phyloP scores from a whole-genome alignment of 1,284 basidiomycete species.

The Pseudozyma tsukubaensis region DNA sequence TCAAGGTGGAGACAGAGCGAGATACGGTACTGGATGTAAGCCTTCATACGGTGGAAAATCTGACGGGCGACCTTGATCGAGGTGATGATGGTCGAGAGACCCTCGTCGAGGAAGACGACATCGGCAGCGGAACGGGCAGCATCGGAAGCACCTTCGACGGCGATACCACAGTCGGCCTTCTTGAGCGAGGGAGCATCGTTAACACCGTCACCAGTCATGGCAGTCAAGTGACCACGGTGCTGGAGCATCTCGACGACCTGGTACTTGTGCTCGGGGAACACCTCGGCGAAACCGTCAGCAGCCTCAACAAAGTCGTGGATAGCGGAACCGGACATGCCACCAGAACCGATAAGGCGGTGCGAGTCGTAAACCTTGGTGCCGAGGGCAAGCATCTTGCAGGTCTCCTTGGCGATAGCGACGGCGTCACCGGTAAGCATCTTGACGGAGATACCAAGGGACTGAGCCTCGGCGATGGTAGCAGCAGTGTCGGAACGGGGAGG shows the following conservation, averaged over 20 bases:
- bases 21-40: conserved; percentile 71
- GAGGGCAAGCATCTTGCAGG: conserved; percentile 72
- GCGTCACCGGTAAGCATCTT: conserved; percentile 76
- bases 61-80: conserved; percentile 74
- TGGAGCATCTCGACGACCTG: conserved; percentile 74
- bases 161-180: conserved; percentile 72
- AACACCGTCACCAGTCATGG: conserved; percentile 72
- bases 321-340: conserved; percentile 73
- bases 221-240: conserved; percentile 73
- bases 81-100: conserved; percentile 72
- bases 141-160: conserved; percentile 72
- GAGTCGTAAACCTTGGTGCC: conserved; percentile 74
- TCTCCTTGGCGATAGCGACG: conserved; percentile 74
- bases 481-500: conserved; percentile 74
- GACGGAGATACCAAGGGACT: conserved; percentile 72
- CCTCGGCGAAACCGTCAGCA: conserved; percentile 75
- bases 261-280: conserved; percentile 74
- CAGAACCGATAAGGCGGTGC: conserved; percentile 73
- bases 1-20: conserved; percentile 74
- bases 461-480: conserved; percentile 73
- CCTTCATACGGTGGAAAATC: conserved; percentile 75
- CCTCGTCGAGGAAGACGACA: conserved; percentile 73
- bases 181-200: conserved; percentile 72
- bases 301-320: conserved; percentile 73
- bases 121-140: conserved; percentile 72